Conservation (phyloP, 495 filamentous ascomycete species). For the Podospora australis region DNA sequence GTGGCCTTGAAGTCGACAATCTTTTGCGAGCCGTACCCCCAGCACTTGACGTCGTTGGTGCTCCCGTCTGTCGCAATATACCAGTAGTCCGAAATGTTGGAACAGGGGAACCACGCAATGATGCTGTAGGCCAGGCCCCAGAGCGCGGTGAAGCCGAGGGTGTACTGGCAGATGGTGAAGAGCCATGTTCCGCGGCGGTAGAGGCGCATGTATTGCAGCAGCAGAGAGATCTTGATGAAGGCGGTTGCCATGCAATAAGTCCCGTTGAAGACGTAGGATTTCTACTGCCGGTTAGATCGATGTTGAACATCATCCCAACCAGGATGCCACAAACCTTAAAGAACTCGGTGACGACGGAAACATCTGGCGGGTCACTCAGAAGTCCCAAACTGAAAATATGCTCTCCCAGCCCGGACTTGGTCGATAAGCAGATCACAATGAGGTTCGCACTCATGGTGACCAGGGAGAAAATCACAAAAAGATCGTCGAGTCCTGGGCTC, state of each 20-base stretch:
- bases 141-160: constrained; percentile 21
- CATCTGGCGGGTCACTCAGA: no score
- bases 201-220: constrained; percentile 31
- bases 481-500: constrained; percentile 29
- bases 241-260: constrained; percentile 25
- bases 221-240: constrained; percentile 29
- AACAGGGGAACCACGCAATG: constrained; percentile 30
- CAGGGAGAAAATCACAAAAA: constrained; percentile 26
- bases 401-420: no score
- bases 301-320: no score
- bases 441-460: constrained; percentile 10
- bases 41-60: constrained; percentile 10
- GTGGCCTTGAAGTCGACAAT: constrained; percentile 19
- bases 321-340: no score
- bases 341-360: no score
- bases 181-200: constrained; percentile 17
- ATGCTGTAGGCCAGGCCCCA: constrained; percentile 27
- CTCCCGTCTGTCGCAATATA: background rate
- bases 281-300: no score
- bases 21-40: constrained; percentile 22
- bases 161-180: constrained; percentile 11
- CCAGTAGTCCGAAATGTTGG: constrained; percentile 24
- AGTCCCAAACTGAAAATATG: no score
- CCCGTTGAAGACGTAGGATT: constrained; percentile 26
- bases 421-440: constrained; percentile 18